Percentiles rank a stretch among this genome's conserved stretches.
These are phyloP conservation scores for Xylariaceae sp. DNA, from an alignment of 2,329 filamentous ascomycete species.

Conservation along the genomic window DNA sequence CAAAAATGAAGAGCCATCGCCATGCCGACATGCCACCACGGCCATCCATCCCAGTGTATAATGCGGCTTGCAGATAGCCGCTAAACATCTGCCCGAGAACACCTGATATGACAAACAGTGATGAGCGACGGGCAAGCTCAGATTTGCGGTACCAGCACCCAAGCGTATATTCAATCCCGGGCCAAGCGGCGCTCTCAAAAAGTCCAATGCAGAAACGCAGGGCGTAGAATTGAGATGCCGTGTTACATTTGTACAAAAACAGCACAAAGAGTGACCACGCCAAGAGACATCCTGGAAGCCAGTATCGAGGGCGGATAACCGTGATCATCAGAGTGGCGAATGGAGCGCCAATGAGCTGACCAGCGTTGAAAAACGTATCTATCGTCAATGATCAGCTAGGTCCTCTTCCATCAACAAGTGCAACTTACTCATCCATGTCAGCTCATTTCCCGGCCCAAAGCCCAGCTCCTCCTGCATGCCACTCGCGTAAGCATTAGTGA, in stretches of 20 bases:
- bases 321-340: constrained; percentile 32
- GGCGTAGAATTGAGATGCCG: constrained; percentile 33
- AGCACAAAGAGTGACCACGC: constrained; percentile 32
- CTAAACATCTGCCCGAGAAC: constrained; percentile 52
- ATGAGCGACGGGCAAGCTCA: constrained; percentile 47
- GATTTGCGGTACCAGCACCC: constrained; percentile 39
- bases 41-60: constrained; percentile 48
- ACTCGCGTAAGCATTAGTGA: constrained; percentile 21
- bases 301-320: not conserved
- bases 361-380: constrained; percentile 32
- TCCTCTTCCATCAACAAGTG: too few relatives aligned
- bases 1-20: constrained; percentile 37
- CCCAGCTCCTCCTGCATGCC: constrained; percentile 14
- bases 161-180: constrained; percentile 38
- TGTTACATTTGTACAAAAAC: constrained; percentile 26
- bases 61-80: constrained; percentile 50
- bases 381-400: too few relatives aligned
- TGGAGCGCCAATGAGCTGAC: constrained; percentile 34
- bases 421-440: constrained; percentile 26
- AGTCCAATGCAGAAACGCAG: constrained; percentile 40
- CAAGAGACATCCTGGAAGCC: not conserved
- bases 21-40: constrained; percentile 28
- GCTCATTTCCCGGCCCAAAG: constrained; percentile 22
- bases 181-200: constrained; percentile 34
- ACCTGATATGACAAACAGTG: constrained; percentile 44